Evolutionary conservation across 2,329 filamentous ascomycete genomes (phyloP).

Genomic region (Epichloe aotearoae): DNA sequence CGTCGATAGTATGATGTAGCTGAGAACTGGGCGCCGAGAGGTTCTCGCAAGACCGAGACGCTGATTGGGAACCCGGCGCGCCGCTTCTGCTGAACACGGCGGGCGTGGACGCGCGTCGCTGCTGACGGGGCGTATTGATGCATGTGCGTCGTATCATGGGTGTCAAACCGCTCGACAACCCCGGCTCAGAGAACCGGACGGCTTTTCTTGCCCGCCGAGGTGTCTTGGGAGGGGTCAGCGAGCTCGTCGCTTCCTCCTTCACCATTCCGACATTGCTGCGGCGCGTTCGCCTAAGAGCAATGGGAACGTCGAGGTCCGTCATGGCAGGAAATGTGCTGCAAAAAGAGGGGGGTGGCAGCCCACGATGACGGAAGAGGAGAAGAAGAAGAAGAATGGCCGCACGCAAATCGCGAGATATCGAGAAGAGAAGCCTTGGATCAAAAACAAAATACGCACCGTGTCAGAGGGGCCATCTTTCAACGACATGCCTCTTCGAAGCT

Average conservation of each 20-base stretch:
- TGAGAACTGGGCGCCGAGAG: slow-evolving; percentile 13
- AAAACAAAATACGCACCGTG: neutral
- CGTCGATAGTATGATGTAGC: slow-evolving; percentile 42
- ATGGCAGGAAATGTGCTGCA: slow-evolving; percentile 12
- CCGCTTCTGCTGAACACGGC: slow-evolving; percentile 9
- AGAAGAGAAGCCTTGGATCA: neutral
- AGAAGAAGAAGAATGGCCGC: no score
- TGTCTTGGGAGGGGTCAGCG: slow-evolving; percentile 13
- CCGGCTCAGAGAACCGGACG: slow-evolving; percentile 48
- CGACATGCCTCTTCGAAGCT: neutral
- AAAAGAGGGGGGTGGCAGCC: neutral
- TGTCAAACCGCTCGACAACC: slow-evolving; percentile 40
- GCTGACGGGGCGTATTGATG: slow-evolving; percentile 25
- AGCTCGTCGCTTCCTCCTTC: slow-evolving; percentile 9
- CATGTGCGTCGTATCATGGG: slow-evolving; percentile 42
- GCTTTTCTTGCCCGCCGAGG: slow-evolving; percentile 27
- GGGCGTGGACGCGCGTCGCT: slow-evolving; percentile 32
- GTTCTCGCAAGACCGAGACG: slow-evolving; percentile 19
- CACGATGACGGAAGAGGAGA: neutral
- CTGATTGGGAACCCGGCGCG: slow-evolving; percentile 7
- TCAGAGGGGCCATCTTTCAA: neutral
- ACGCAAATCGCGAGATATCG: neutral
- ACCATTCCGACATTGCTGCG: slow-evolving; percentile 26
- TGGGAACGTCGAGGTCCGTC: slow-evolving; percentile 32
- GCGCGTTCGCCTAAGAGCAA: slow-evolving; percentile 42